Conservation (phyloP, 768 basidiomycete species). For the Lentinula edodes region DNA sequence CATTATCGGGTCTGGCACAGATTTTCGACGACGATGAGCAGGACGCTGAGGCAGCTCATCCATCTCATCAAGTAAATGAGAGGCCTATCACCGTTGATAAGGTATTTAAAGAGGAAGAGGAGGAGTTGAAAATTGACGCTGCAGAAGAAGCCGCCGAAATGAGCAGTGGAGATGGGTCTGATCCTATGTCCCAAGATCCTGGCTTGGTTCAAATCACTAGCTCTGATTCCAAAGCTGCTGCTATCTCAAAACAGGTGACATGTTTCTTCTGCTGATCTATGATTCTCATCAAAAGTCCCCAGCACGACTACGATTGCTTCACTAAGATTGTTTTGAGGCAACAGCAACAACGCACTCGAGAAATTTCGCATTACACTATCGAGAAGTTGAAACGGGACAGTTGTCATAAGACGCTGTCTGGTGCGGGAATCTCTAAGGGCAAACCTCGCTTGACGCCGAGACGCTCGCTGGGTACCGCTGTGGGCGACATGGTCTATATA, state of each 20-base stretch:
- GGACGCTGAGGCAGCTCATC: neutral
- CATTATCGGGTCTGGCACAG: neutral
- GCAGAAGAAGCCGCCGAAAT: conserved; percentile 22
- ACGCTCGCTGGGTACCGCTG: conserved; percentile 7
- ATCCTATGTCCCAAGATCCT: conserved; percentile 32
- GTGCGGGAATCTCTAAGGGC: conserved; percentile 15
- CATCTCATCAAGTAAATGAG: neutral
- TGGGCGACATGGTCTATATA: conserved; percentile 42
- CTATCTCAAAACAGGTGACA: conserved; percentile 80
- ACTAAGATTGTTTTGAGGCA: conserved; percentile 38
- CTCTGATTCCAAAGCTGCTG: conserved; percentile 82
- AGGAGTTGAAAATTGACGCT: neutral
- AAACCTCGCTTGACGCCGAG: conserved; percentile 17
- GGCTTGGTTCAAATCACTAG: conserved; percentile 83
- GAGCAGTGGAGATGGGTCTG: conserved; percentile 20
- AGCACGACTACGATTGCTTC: conserved; percentile 87
- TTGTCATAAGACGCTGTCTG: conserved; percentile 29
- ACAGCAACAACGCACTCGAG: conserved; percentile 22
- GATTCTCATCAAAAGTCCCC: neutral
- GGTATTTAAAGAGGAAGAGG: neutral
- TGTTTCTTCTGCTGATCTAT: conserved; percentile 2
- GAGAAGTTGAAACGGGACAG: conserved; percentile 26
- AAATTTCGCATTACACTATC: conserved; percentile 20
- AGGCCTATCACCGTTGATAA: neutral
- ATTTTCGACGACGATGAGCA: neutral